Percentiles rank a stretch among this genome's conserved stretches.
phyloP scores from a whole-genome alignment of 2,329 filamentous ascomycete species.

The Phoma sp. region DNA sequence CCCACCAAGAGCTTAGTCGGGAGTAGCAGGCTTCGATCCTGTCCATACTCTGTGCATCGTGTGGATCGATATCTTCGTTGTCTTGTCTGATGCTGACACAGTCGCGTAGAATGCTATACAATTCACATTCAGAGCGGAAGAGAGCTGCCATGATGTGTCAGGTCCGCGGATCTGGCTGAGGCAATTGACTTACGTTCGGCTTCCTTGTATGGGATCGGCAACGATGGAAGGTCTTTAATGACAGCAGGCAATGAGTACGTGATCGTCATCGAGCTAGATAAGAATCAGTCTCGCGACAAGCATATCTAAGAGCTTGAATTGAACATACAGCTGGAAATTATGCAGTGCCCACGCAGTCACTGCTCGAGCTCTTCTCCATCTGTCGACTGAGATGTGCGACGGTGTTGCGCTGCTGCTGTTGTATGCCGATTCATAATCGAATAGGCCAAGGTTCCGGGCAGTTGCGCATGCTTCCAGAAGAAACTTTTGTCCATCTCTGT shows the following conservation, averaged over 20 bases:
- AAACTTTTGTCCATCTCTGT: constrained; percentile 39
- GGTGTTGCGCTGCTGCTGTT: constrained; percentile 13
- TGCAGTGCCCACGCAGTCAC: constrained; percentile 42
- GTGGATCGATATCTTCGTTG: constrained; percentile 8
- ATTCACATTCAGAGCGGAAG: constrained; percentile 38
- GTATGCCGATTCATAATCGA: constrained; percentile 21
- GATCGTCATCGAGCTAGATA: constrained; percentile 35
- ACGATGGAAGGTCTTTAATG: constrained; percentile 30
- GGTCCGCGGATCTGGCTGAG: background rate
- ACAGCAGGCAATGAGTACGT: constrained; percentile 33
- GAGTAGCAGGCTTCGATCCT: constrained; percentile 31
- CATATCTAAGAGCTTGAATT: too few species aligned
- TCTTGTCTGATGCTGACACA: constrained; percentile 25
- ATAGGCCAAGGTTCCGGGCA: constrained; percentile 33
- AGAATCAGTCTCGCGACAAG: constrained; percentile 6
- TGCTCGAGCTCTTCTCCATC: constrained; percentile 32
- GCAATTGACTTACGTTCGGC: constrained; percentile 26
- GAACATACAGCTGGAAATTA: constrained; percentile 43
- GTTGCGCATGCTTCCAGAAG: constrained; percentile 38
- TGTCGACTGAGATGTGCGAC: constrained; percentile 21
- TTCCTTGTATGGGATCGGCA: constrained; percentile 33
- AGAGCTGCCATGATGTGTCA: constrained; percentile 26
- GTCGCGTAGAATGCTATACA: constrained; percentile 35
- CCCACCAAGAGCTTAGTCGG: constrained; percentile 35
- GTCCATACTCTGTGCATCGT: constrained; percentile 22